Conservation (phyloP, 345 rosid genomes). For the Draba incana region DNA sequence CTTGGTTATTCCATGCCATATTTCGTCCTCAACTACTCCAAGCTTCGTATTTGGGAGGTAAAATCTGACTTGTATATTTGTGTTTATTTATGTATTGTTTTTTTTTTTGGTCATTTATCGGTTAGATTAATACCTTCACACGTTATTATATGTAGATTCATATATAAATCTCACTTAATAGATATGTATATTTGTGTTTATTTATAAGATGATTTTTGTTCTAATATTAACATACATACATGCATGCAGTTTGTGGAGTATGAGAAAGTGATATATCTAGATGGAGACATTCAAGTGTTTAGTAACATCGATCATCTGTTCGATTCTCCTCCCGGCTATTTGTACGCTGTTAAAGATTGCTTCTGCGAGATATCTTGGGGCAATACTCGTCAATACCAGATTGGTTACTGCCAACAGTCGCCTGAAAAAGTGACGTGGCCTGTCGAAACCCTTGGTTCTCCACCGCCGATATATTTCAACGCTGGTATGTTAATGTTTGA, state of each 20-base stretch:
- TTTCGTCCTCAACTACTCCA: constrained; percentile 74
- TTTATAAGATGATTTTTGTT: no score
- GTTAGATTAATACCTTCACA: no score
- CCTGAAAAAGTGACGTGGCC: constrained; percentile 65
- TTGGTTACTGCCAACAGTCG: constrained; percentile 69
- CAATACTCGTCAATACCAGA: constrained; percentile 48
- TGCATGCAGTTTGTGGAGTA: constrained; percentile 58
- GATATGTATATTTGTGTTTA: no score
- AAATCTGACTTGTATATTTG: not conserved
- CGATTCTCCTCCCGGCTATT: constrained; percentile 49
- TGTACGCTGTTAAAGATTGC: constrained; percentile 69
- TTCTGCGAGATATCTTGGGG: constrained; percentile 64
- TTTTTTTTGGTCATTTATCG: no score
- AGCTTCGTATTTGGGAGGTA: constrained; percentile 88
- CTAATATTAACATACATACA: not conserved
- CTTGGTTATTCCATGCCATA: constrained; percentile 66
- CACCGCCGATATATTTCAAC: constrained; percentile 64
- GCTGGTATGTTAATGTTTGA: constrained; percentile 70
- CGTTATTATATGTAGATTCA: no score
- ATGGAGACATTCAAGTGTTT: constrained; percentile 74
- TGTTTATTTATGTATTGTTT: no score
- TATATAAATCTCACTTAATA: no score
- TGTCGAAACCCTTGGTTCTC: constrained; percentile 40
- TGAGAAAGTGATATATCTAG: constrained; percentile 66
- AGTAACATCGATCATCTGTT: constrained; percentile 66